phyloP scores from a whole-genome alignment of 2,329 filamentous ascomycete species.

The Leptographium lundbergii region DNA sequence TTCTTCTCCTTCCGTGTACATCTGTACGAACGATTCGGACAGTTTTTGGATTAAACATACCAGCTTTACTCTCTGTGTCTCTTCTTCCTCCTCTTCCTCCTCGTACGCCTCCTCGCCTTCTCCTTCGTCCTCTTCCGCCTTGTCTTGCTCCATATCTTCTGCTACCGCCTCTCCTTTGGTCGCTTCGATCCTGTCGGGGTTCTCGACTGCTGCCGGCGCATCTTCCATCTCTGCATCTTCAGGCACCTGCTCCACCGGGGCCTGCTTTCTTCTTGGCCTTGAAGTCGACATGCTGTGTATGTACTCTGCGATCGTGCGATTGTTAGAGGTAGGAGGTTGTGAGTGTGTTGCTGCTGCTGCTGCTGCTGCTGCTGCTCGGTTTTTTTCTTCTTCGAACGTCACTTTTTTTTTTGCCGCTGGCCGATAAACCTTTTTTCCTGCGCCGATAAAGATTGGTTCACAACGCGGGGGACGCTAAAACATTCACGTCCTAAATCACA shows the following conservation, averaged over 20 bases:
- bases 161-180: constrained; percentile 8
- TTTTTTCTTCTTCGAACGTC: background rate
- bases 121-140: constrained; percentile 6
- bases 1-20: background rate
- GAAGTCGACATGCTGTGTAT: constrained; percentile 7
- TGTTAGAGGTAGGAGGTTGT: background rate
- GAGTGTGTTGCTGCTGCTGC: background rate
- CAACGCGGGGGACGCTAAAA: background rate
- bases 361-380: background rate
- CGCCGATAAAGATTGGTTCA: background rate
- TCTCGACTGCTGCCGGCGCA: constrained; percentile 19
- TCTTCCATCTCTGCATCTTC: constrained; percentile 30
- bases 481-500: background rate
- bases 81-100: constrained; percentile 35
- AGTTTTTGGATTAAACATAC: constrained; percentile 25
- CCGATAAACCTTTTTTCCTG: background rate
- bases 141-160: constrained; percentile 8
- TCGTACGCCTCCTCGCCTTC: constrained; percentile 22
- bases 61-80: constrained; percentile 47
- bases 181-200: constrained; percentile 11
- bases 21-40: background rate
- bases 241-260: constrained; percentile 7
- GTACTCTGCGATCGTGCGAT: background rate
- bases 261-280: constrained; percentile 7
- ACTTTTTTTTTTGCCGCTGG: background rate